A percentile compares a stretch with the other conserved stretches of the same genome.
Conservation (phyloP, 192 early-diverging fungal species). For the Lobulomyces angularis region DNA sequence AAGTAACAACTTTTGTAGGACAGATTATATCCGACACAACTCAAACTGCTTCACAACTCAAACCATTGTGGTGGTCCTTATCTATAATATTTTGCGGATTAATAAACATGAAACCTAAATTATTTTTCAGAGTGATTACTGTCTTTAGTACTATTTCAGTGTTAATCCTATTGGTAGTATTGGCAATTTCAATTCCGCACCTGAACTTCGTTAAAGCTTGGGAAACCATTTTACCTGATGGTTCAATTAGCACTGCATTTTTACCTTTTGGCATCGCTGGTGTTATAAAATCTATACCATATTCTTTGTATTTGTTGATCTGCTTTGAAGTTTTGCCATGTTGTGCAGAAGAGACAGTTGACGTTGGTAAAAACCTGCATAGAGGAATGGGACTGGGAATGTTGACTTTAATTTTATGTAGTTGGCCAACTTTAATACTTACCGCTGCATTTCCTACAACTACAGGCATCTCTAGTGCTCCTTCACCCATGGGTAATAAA, state of each 20-base stretch:
- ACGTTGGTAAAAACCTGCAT: not conserved
- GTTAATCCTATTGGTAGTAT: not conserved
- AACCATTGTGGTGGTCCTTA: not conserved
- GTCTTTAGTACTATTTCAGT: not conserved
- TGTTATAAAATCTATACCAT: conserved; percentile 3
- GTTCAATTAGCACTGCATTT: not conserved
- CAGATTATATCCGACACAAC: too few relatives aligned
- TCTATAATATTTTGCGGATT: not conserved
- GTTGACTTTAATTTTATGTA: conserved; percentile 1
- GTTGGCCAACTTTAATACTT: conserved; percentile 3
- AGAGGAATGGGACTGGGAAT: conserved; percentile 7
- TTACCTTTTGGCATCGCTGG: conserved; percentile 6
- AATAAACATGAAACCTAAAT: conserved; percentile 5
- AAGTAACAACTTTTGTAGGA: too few relatives aligned
- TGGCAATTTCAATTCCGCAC: not conserved
- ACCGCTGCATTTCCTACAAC: too few relatives aligned
- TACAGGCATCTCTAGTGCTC: too few relatives aligned
- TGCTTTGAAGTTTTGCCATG: conserved; percentile 6
- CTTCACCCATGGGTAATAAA: too few relatives aligned
- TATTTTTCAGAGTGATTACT: too few relatives aligned
- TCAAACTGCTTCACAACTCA: not conserved
- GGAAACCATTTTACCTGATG: not conserved
- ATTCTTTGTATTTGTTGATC: conserved; percentile 6
- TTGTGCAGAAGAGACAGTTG: conserved; percentile 4
- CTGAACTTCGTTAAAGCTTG: conserved; percentile 2